Percentiles rank a stretch among this genome's conserved stretches.
phyloP scores from a whole-genome alignment of 2,329 filamentous ascomycete genomes.

The Colletotrichum salicis region DNA sequence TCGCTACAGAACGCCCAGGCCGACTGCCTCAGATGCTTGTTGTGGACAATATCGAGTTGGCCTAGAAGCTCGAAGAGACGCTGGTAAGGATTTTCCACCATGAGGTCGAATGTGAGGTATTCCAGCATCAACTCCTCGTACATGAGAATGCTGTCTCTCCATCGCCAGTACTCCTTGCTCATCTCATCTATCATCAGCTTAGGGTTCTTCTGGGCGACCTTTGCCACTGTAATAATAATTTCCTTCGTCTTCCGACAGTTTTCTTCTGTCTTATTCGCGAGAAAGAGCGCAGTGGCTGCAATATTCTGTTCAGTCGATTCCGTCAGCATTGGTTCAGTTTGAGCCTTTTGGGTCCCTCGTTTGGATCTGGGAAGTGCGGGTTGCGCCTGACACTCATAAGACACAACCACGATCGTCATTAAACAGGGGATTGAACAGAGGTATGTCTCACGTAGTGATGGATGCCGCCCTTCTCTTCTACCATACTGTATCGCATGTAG shows the following conservation, averaged over 20 bases:
- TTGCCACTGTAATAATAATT: conserved; percentile 90
- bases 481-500: conserved; percentile 89
- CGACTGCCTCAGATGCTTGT: conserved; percentile 84
- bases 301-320: conserved; percentile 67
- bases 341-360: conserved; percentile 25
- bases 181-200: conserved; percentile 94
- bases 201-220: conserved; percentile 93
- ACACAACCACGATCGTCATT: neutral
- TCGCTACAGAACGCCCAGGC: conserved; percentile 97
- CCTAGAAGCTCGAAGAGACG: conserved; percentile 84
- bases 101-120: conserved; percentile 91
- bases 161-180: conserved; percentile 97
- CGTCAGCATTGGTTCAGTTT: conserved; percentile 25
- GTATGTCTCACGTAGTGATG: conserved; percentile 84
- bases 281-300: conserved; percentile 89
- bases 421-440: neutral
- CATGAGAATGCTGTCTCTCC: conserved; percentile 91
- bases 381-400: conserved; percentile 31
- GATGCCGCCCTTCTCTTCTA: conserved; percentile 78
- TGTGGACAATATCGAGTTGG: conserved; percentile 77
- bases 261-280: conserved; percentile 97
- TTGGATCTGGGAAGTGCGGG: conserved; percentile 29
- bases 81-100: conserved; percentile 88
- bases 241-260: conserved; percentile 96
- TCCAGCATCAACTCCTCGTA: conserved; percentile 95